phyloP scores from a whole-genome alignment of 805 yeast species.

The Pichia nanzhaoensis region DNA sequence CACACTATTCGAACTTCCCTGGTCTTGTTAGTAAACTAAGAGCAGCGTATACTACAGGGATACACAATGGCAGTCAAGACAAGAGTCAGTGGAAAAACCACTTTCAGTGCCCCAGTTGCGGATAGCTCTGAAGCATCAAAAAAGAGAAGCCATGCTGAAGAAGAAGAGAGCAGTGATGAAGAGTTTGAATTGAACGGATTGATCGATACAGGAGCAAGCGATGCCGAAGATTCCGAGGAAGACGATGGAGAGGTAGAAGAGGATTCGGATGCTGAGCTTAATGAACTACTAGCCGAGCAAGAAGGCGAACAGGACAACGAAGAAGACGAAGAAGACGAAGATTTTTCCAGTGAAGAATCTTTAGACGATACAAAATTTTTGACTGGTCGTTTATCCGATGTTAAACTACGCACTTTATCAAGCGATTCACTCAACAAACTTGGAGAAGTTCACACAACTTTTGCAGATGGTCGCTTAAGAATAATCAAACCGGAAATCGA shows the following conservation, averaged over 20 bases:
- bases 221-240: slow-evolving; percentile 23
- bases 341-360: slow-evolving; percentile 41
- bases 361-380: slow-evolving; percentile 38
- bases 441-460: slow-evolving; percentile 39
- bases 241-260: slow-evolving; percentile 29
- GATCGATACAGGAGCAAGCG: slow-evolving; percentile 38
- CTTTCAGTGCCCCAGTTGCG: slow-evolving; percentile 7
- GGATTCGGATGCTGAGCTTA: slow-evolving; percentile 59
- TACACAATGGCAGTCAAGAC: too few relatives aligned
- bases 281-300: slow-evolving; percentile 44
- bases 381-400: slow-evolving; percentile 48
- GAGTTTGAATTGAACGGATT: slow-evolving; percentile 31
- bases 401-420: slow-evolving; percentile 45
- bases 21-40: too few relatives aligned
- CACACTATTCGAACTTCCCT: neutral
- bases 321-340: slow-evolving; percentile 37
- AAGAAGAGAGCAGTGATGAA: slow-evolving; percentile 17
- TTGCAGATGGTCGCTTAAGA: slow-evolving; percentile 77
- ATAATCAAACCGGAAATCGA: slow-evolving; percentile 81
- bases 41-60: too few relatives aligned
- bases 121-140: slow-evolving; percentile 12
- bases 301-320: slow-evolving; percentile 34
- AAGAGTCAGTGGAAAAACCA: too few relatives aligned
- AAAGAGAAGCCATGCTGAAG: slow-evolving; percentile 21
- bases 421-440: slow-evolving; percentile 30